Evolutionary conservation across 2,329 filamentous ascomycete species (phyloP), one percentile per base, ranked within the genome.

Genomic region (Acrodontium crateriforme): DNA sequence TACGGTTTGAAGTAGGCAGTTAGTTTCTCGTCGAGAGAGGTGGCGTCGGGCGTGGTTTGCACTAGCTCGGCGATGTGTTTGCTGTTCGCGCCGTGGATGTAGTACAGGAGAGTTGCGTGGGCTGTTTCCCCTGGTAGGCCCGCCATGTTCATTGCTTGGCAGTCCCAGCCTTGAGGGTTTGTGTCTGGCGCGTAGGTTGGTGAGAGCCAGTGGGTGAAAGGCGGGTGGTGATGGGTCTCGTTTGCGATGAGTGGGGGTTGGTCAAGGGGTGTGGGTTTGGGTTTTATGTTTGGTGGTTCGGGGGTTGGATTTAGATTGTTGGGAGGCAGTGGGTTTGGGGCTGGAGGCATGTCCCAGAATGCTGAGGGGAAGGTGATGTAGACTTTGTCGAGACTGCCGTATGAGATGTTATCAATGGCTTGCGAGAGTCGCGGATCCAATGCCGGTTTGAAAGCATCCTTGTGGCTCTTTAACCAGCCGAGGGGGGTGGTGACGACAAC

Each of bases 61-160:
- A 49, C 36, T 8, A 54, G 37, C 10, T 32, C 32, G 0, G 67
- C 71, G 24, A 78, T 50, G 41, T 67, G 60, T 6, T 53, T 52
- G 1, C 69, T 73, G 47, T 74, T 69, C 12, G 65, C 66, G 19
- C 78, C 78, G 44, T 73, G 77, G 18, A 65, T 74, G 59, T 84
- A 93, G 65, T 92, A 93, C 15, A 93, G 68, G 3, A 93, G 65
- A 0, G 82, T 91, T 6, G 84, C 78, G 34, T 92, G 83, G 0
- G 75, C 66, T 27, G 60, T 62, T 2, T 57, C 45, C 0, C 47
- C 41, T 0, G 69, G 63, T 2, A 91, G 62, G 2, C 75, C 71
- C 22, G 78, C 74, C 13, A 93, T 67, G 32, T 87, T 84, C 32
- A 91, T 64, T 29, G 73, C 69, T 55, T 87, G 37, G 27, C 44